These are phyloP conservation scores for Xerocomus nothofagi DNA, from an alignment of 1,284 basidiomycete genomes.

Conservation along the genomic window DNA sequence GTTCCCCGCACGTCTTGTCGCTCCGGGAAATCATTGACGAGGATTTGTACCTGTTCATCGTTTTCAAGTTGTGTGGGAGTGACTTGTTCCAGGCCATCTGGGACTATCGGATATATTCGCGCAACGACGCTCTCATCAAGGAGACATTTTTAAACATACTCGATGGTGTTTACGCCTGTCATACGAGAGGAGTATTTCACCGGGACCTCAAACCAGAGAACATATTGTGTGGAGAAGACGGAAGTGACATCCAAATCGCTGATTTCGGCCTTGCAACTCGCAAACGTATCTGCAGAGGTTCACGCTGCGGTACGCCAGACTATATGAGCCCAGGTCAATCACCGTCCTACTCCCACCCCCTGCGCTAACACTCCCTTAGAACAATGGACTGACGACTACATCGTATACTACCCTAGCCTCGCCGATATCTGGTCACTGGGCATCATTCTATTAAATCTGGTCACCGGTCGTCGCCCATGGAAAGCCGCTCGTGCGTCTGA, in stretches of 20 bases:
- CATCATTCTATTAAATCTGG: slow-evolving; percentile 82
- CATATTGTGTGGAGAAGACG: slow-evolving; percentile 66
- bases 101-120: slow-evolving; percentile 41
- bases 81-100: slow-evolving; percentile 57
- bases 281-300: slow-evolving; percentile 62
- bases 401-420: slow-evolving; percentile 52
- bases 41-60: slow-evolving; percentile 52
- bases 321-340: slow-evolving; percentile 78
- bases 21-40: slow-evolving; percentile 57
- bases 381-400: slow-evolving; percentile 43
- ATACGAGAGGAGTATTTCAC: slow-evolving; percentile 74
- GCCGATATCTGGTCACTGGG: slow-evolving; percentile 94
- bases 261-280: slow-evolving; percentile 87
- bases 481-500: slow-evolving; percentile 71
- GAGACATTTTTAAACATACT: slow-evolving; percentile 72
- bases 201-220: slow-evolving; percentile 91
- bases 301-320: slow-evolving; percentile 78
- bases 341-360: background rate
- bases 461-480: slow-evolving; percentile 90
- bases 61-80: slow-evolving; percentile 63
- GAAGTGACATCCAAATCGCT: slow-evolving; percentile 64
- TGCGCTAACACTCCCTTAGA: slow-evolving; percentile 45
- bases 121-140: slow-evolving; percentile 60
- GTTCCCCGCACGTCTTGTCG: slow-evolving; percentile 53
- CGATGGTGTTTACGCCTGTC: slow-evolving; percentile 75